Evolutionary conservation across 2,329 filamentous ascomycete species (phyloP).

Genomic region (Xylariaceae sp.): DNA sequence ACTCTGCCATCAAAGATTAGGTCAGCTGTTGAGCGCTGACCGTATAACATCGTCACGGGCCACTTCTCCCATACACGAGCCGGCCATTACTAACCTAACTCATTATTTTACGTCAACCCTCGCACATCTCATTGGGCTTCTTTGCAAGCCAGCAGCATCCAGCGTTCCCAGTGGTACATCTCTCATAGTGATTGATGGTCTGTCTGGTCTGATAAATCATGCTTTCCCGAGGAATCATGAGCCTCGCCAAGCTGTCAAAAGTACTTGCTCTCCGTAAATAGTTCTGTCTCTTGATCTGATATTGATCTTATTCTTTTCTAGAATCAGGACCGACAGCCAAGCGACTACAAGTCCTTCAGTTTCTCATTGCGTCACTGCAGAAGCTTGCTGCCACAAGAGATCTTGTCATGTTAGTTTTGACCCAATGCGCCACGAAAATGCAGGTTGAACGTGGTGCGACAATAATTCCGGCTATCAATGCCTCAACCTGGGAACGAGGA

Average conservation of each 20-base stretch:
- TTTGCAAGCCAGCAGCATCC: constrained; percentile 67
- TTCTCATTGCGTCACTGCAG: constrained; percentile 72
- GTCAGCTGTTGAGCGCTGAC: constrained; percentile 33
- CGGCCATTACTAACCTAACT: constrained; percentile 44
- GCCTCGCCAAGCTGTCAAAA: constrained; percentile 45
- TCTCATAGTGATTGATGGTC: constrained; percentile 77
- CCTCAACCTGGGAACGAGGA: constrained; percentile 79
- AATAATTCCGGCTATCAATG: constrained; percentile 76
- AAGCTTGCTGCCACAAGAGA: constrained; percentile 77
- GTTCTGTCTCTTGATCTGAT: background rate
- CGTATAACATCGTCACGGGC: constrained; percentile 13
- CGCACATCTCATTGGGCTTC: constrained; percentile 75
- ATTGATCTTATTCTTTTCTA: constrained; percentile 20
- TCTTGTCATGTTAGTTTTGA: constrained; percentile 76
- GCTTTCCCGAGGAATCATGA: constrained; percentile 71
- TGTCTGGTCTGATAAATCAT: constrained; percentile 77
- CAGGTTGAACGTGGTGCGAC: constrained; percentile 69
- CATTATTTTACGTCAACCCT: constrained; percentile 65
- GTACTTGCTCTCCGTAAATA: constrained; percentile 35
- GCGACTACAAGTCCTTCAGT: constrained; percentile 60
- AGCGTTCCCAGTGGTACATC: constrained; percentile 68
- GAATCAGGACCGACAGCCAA: constrained; percentile 47
- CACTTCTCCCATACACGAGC: constrained; percentile 9
- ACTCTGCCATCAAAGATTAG: constrained; percentile 46
- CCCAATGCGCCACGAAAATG: constrained; percentile 83